Evolutionary conservation across 257 asterid genomes (phyloP), one percentile per base, ranked within the genome.

Genomic region (Euphrasia confusa): DNA sequence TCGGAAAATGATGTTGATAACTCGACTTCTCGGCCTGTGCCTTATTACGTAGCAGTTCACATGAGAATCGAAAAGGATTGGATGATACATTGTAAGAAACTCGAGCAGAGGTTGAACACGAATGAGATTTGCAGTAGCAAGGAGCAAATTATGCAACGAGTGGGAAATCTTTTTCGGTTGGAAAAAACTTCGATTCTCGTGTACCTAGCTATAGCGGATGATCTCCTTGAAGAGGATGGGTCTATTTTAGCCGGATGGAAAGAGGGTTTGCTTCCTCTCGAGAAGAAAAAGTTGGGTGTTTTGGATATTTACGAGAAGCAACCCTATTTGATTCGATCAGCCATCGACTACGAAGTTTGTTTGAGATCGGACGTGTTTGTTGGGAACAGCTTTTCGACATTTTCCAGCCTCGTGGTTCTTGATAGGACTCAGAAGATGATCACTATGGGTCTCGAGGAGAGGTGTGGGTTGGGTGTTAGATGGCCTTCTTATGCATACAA

Each of bases 41-140:
- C 90, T 2, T 92, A 80, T 60, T 92, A 80, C 58, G 71, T 86
- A 8, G 93, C 97, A 10, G 95, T 92, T 50, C 98, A 92, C 77
- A 88, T 86, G 98, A 92, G 98, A 75, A 86, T 92, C 12, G 98
- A 88, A 65, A 92, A 78, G 59, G 98, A 92, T 59, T 92, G 98
- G 98, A 86, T 81, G 90, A 88, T 92, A 66, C 98, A 92, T 62
- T 92, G 98, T 77, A 87, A 83, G 76, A 92, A 92, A 54, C 71
- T 80, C 52, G 97, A 91, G 80, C 90, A 79, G 59, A 78, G 95
- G 67, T 62, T 72, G 33, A 88, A 86, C 18, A 55, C 77, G 61
- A 70, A 70, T 32, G 93, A 86, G 65, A 86, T 92, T 11, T 92
- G 98, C 50, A 86, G 98, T 61, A 80, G 90, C 49, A 88, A 84